Evolutionary conservation across 1,139 yeast genomes (phyloP).

Genomic region (Suhomyces bolitotheri): DNA sequence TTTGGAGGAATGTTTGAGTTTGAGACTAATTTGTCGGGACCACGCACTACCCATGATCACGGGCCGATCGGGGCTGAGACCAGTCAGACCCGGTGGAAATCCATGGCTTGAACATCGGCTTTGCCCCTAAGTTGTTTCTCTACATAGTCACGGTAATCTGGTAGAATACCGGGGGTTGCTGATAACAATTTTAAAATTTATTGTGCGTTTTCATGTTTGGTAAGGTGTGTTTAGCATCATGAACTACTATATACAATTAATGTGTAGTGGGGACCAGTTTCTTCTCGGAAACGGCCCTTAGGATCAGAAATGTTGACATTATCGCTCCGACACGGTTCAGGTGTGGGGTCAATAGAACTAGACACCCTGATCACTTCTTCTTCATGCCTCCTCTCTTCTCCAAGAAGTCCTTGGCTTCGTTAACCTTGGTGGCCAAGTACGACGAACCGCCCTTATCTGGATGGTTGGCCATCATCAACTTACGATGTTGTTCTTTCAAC

Average conservation of each 20-base stretch:
- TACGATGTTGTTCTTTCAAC: constrained; percentile 89
- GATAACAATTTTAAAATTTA: too few species aligned
- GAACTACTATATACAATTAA: background rate
- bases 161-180: too few species aligned
- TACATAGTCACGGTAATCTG: too few species aligned
- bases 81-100: background rate
- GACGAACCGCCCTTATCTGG: constrained; percentile 99
- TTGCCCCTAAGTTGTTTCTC: too few species aligned
- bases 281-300: too few species aligned
- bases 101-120: too few species aligned
- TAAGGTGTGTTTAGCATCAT: background rate
- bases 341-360: background rate
- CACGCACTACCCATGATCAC: constrained; percentile 8
- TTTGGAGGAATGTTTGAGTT: background rate
- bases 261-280: too few species aligned
- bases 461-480: constrained; percentile 85
- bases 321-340: too few species aligned
- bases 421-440: constrained; percentile 90
- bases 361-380: constrained; percentile 27
- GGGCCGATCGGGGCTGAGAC: constrained; percentile 5
- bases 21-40: constrained; percentile 1
- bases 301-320: too few species aligned
- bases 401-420: constrained; percentile 93
- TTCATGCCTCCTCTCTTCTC: constrained; percentile 76
- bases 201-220: too few species aligned